phyloP scores from a whole-genome alignment of 768 basidiomycete genomes.

The Cystofilobasidium capitatum region DNA sequence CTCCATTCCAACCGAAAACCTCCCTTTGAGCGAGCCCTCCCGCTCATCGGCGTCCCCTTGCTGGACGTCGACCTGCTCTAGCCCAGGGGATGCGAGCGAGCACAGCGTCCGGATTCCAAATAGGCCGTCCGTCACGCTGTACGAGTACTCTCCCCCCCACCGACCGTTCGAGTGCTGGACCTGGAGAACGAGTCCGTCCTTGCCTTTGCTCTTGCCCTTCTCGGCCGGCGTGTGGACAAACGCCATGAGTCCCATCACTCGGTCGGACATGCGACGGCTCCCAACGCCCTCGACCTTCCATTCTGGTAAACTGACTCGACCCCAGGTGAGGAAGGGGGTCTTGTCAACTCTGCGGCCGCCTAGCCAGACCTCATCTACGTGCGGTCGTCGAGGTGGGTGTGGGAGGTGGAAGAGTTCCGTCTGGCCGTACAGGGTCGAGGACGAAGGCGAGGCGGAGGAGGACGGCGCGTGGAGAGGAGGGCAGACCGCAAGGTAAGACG shows the following conservation, averaged over 20 bases:
- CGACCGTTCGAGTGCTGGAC: slow-evolving; percentile 86
- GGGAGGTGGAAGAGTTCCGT: slow-evolving; percentile 79
- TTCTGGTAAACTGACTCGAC: slow-evolving; percentile 79
- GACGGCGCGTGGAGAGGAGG: neutral
- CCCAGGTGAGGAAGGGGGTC: slow-evolving; percentile 56
- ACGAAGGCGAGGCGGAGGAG: slow-evolving; percentile 45
- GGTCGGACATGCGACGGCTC: slow-evolving; percentile 58
- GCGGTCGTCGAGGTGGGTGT: slow-evolving; percentile 53
- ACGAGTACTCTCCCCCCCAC: slow-evolving; percentile 88
- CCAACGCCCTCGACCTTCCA: slow-evolving; percentile 82
- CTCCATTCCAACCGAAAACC: slow-evolving; percentile 86
- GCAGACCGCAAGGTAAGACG: slow-evolving; percentile 15
- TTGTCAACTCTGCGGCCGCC: slow-evolving; percentile 68
- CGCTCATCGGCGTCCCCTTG: slow-evolving; percentile 80
- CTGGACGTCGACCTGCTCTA: slow-evolving; percentile 40
- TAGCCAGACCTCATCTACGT: slow-evolving; percentile 67
- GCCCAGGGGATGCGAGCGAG: slow-evolving; percentile 36
- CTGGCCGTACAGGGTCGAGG: slow-evolving; percentile 82
- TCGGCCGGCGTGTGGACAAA: slow-evolving; percentile 44
- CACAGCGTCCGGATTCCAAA: slow-evolving; percentile 79
- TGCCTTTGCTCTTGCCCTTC: neutral
- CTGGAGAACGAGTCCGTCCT: slow-evolving; percentile 1
- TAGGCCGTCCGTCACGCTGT: slow-evolving; percentile 90
- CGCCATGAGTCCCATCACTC: slow-evolving; percentile 53
- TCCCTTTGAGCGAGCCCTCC: slow-evolving; percentile 77